Percentiles rank a stretch among this genome's conserved stretches.
phyloP scores from a whole-genome alignment of 2,329 filamentous ascomycete genomes.

The Cryoendolithus antarcticus region DNA sequence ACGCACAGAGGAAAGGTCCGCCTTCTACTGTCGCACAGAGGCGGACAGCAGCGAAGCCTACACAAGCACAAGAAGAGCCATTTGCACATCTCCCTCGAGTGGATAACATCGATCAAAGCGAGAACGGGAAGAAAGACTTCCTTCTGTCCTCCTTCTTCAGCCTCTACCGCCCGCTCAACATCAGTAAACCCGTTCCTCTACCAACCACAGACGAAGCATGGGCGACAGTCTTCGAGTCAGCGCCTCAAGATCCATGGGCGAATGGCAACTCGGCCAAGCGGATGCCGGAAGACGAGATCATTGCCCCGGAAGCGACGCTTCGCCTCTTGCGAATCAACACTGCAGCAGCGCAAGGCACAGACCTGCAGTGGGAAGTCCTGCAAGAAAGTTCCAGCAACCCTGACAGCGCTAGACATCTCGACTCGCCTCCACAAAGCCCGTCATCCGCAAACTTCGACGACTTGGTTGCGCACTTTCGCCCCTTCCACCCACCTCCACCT shows the following conservation, averaged over 20 bases:
- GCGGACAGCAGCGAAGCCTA: too few species aligned
- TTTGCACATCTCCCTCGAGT: too few species aligned
- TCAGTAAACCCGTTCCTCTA: conserved; percentile 68
- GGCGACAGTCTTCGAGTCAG: conserved; percentile 64
- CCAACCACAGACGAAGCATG: conserved; percentile 63
- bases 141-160: conserved; percentile 65
- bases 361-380: conserved; percentile 25
- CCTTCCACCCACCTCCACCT: conserved; percentile 74
- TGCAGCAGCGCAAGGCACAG: conserved; percentile 23
- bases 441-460: conserved; percentile 26
- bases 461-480: conserved; percentile 41
- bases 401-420: conserved; percentile 20
- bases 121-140: background rate
- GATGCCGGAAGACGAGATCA: conserved; percentile 28
- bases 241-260: conserved; percentile 32
- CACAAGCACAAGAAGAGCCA: too few species aligned
- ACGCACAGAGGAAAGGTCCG: too few species aligned
- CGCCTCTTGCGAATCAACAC: conserved; percentile 25
- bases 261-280: conserved; percentile 33
- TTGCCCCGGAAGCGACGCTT: conserved; percentile 32
- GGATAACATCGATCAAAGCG: background rate
- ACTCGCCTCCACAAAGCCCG: conserved; percentile 12
- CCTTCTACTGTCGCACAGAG: too few species aligned
- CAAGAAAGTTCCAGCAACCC: conserved; percentile 23
- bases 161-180: conserved; percentile 83